Conservation (phyloP, 148 eudicot species). For the Polygonum maritimum region DNA sequence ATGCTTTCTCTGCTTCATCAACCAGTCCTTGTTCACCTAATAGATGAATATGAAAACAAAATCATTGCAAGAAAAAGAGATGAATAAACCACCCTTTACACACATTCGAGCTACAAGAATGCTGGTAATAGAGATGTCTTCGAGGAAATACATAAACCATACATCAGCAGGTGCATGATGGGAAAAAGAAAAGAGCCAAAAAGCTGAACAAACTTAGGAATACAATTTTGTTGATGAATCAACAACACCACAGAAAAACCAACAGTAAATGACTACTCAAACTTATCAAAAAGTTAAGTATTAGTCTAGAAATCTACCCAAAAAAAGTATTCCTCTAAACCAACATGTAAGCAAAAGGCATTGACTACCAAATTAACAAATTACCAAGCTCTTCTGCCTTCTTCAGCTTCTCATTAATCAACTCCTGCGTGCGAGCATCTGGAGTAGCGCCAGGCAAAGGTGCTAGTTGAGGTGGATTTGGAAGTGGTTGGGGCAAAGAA, state of each 20-base stretch:
- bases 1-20: constrained; percentile 89
- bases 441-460: constrained; percentile 59
- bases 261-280: neutral
- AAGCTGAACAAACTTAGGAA: neutral
- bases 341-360: neutral
- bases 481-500: constrained; percentile 81
- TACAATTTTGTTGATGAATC: neutral
- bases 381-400: constrained; percentile 92
- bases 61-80: neutral
- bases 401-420: constrained; percentile 96
- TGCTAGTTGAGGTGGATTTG: constrained; percentile 64
- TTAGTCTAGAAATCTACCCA: neutral
- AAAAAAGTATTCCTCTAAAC: neutral
- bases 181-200: neutral
- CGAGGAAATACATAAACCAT: neutral
- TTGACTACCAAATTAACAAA: constrained; percentile 5
- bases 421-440: constrained; percentile 89
- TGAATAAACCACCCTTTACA: neutral
- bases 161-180: neutral
- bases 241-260: neutral
- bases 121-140: neutral
- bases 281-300: neutral
- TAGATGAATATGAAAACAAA: neutral
- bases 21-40: constrained; percentile 97
- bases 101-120: neutral